Evolutionary conservation across 495 filamentous ascomycete species (phyloP).

Genomic region (Neurospora sp.): DNA sequence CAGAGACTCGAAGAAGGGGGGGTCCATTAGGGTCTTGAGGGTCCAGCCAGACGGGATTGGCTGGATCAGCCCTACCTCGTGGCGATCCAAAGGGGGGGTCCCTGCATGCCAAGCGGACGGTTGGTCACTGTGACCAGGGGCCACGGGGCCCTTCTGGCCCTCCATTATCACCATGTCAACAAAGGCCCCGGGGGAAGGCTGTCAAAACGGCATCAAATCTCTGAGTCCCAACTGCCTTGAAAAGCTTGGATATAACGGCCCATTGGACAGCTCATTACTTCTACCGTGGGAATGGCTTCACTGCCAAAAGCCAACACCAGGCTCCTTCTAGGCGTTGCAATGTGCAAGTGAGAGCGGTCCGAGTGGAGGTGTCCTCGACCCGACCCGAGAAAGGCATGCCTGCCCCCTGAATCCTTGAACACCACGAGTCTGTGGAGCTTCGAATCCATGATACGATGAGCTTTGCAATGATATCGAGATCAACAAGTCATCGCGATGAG

Average conservation of each 20-base stretch:
- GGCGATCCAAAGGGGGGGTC: neutral
- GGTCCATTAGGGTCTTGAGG: neutral
- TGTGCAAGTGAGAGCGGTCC: neutral
- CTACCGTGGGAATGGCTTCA: neutral
- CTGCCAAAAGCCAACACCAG: neutral
- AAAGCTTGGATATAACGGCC: neutral
- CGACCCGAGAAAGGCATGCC: neutral
- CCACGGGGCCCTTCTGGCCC: neutral
- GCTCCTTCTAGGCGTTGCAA: neutral
- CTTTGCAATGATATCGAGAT: neutral
- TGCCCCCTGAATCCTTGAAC: neutral
- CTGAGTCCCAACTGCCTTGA: neutral
- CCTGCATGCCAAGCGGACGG: neutral
- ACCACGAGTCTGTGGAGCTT: neutral
- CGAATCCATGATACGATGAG: neutral
- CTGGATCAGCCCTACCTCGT: neutral
- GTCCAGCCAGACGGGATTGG: neutral
- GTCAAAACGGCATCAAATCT: neutral
- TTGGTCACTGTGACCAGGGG: neutral
- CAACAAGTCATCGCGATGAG: neutral
- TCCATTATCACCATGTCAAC: neutral
- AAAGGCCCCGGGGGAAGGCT: neutral
- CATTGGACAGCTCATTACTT: neutral
- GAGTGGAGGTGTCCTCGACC: neutral
- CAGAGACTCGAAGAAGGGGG: neutral